Evolutionary conservation across 106 monocot genomes (phyloP).

Genomic region (Vanilla planifolia): DNA sequence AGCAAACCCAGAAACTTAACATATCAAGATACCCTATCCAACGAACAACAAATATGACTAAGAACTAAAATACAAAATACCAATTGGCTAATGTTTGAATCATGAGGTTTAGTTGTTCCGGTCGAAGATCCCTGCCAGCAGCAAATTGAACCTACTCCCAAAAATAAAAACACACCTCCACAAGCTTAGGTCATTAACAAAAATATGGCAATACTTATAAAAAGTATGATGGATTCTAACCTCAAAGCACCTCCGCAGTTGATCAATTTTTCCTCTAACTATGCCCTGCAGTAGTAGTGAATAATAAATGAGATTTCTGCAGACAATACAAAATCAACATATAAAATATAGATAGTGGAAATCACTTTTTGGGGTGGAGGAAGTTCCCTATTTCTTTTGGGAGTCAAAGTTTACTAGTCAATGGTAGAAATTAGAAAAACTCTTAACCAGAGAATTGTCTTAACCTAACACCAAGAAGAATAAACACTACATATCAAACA

Average conservation of each 20-base stretch:
- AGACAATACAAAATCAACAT: too few species aligned
- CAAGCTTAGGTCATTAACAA: not conserved
- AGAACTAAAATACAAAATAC: conserved; percentile 26
- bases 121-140: conserved; percentile 83
- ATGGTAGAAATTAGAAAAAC: too few species aligned
- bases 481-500: too few species aligned
- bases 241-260: conserved; percentile 96
- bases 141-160: conserved; percentile 85
- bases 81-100: conserved; percentile 74
- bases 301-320: not conserved
- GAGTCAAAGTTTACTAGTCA: too few species aligned
- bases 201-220: not conserved
- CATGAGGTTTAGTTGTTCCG: conserved; percentile 77
- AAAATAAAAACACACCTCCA: not conserved
- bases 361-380: too few species aligned
- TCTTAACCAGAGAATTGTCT: too few species aligned
- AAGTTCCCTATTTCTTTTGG: too few species aligned
- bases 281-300: conserved; percentile 47
- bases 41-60: too few species aligned
- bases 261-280: conserved; percentile 95
- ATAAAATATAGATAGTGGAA: too few species aligned
- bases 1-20: too few species aligned
- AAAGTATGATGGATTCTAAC: conserved; percentile 22
- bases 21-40: too few species aligned
- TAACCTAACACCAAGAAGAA: too few species aligned